These are phyloP conservation scores for Gautieria morchelliformis DNA, from an alignment of 768 basidiomycete genomes.

Conservation along the genomic window DNA sequence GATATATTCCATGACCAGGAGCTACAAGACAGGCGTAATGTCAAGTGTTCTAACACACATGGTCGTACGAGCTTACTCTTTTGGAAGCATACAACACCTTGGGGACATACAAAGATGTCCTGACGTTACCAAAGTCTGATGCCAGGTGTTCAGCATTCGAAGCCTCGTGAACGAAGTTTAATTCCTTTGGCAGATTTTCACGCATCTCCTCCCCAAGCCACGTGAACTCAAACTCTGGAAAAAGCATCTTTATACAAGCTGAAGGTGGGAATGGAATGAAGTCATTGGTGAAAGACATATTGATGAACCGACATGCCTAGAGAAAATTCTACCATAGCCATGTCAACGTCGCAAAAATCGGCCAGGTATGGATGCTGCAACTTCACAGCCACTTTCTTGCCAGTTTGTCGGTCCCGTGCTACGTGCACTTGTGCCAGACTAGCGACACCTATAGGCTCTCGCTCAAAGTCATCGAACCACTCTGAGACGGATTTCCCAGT, in stretches of 20 bases:
- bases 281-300: neutral
- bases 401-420: conserved; percentile 60
- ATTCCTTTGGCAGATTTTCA: conserved; percentile 81
- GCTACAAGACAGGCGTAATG: neutral
- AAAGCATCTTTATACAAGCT: conserved; percentile 86
- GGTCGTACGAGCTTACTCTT: conserved; percentile 36
- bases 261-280: neutral
- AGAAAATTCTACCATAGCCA: conserved; percentile 71
- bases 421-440: conserved; percentile 95
- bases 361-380: conserved; percentile 89
- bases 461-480: conserved; percentile 80
- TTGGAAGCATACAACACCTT: conserved; percentile 69
- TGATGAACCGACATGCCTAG: conserved; percentile 35
- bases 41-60: neutral
- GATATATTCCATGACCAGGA: conserved; percentile 89
- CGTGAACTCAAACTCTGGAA: conserved; percentile 92
- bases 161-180: conserved; percentile 92
- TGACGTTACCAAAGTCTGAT: conserved; percentile 59
- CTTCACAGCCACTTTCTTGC: conserved; percentile 70
- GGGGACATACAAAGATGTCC: conserved; percentile 80
- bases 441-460: conserved; percentile 86
- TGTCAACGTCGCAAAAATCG: conserved; percentile 88
- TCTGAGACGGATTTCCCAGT: conserved; percentile 64
- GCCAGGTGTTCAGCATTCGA: conserved; percentile 65
- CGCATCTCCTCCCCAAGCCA: conserved; percentile 96